phyloP scores from a whole-genome alignment of 164 flowering plant species.

The Magnolia sinica region DNA sequence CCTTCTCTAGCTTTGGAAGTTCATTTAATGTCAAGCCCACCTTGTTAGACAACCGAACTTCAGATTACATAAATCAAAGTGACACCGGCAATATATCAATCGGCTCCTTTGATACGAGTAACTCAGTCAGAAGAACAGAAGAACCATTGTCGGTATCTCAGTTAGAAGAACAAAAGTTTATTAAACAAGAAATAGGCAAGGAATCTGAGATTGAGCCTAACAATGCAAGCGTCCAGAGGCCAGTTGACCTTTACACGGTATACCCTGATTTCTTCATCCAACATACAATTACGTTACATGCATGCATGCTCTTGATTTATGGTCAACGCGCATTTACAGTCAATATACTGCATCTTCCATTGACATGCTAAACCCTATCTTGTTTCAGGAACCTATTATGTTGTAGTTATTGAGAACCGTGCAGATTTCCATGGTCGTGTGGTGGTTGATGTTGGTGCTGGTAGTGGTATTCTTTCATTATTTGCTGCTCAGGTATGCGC shows the following conservation, averaged over 20 bases:
- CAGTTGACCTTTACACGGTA: too few relatives aligned
- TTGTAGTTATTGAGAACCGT: slow-evolving; percentile 91
- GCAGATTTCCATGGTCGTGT: slow-evolving; percentile 78
- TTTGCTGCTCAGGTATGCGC: slow-evolving; percentile 91
- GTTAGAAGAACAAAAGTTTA: too few relatives aligned
- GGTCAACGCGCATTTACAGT: too few relatives aligned
- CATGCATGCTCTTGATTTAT: too few relatives aligned
- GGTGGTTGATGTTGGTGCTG: slow-evolving; percentile 99
- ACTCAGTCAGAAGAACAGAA: not conserved
- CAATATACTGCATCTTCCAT: not conserved
- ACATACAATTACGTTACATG: too few relatives aligned
- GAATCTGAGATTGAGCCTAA: too few relatives aligned
- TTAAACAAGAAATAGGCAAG: too few relatives aligned
- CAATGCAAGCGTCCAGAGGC: too few relatives aligned
- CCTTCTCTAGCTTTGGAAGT: slow-evolving; percentile 40
- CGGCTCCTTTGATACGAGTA: slow-evolving; percentile 43
- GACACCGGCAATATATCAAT: slow-evolving; percentile 55
- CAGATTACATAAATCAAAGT: slow-evolving; percentile 21
- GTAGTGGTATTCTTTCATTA: slow-evolving; percentile 96
- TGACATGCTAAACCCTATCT: slow-evolving; percentile 9
- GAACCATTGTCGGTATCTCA: too few relatives aligned
- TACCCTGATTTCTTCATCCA: too few relatives aligned
- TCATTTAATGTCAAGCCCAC: slow-evolving; percentile 46
- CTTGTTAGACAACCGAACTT: not conserved
- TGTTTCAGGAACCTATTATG: slow-evolving; percentile 26